phyloP scores from a whole-genome alignment of 108 stramenopile species.

The Fistulifera solaris region DNA sequence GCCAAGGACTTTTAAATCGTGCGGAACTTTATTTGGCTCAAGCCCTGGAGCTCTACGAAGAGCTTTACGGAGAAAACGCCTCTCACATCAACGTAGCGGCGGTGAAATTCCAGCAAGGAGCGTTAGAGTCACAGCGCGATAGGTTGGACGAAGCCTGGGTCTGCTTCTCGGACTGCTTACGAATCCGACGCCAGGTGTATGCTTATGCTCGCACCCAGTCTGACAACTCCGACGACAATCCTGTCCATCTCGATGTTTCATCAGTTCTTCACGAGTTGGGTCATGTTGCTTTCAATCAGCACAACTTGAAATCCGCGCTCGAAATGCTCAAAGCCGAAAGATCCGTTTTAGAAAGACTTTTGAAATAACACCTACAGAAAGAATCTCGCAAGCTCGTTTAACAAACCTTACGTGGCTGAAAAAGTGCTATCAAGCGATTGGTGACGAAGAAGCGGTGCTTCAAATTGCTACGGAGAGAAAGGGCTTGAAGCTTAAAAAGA shows the following conservation, averaged over 20 bases:
- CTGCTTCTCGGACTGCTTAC: constrained; percentile 36
- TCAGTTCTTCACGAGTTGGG: constrained; percentile 55
- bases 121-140: constrained; percentile 45
- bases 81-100: constrained; percentile 58
- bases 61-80: constrained; percentile 48
- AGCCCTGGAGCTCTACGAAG: constrained; percentile 45
- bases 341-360: constrained; percentile 29
- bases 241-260: constrained; percentile 51
- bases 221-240: constrained; percentile 25
- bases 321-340: constrained; percentile 35
- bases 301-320: constrained; percentile 19
- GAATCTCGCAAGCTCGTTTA: constrained; percentile 20
- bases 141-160: constrained; percentile 40
- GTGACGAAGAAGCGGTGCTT: constrained; percentile 25
- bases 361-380: constrained; percentile 21
- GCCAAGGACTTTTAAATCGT: constrained; percentile 36
- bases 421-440: constrained; percentile 48
- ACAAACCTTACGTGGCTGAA: constrained; percentile 59
- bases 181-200: constrained; percentile 45
- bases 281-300: constrained; percentile 38
- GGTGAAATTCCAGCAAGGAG: constrained; percentile 63
- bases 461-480: constrained; percentile 18
- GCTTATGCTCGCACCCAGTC: constrained; percentile 35
- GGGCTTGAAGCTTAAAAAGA: constrained; percentile 13
- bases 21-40: constrained; percentile 47